Base-by-base conservation (phyloP, 495 filamentous ascomycete genomes). In the Penicillium angulare region DNA sequence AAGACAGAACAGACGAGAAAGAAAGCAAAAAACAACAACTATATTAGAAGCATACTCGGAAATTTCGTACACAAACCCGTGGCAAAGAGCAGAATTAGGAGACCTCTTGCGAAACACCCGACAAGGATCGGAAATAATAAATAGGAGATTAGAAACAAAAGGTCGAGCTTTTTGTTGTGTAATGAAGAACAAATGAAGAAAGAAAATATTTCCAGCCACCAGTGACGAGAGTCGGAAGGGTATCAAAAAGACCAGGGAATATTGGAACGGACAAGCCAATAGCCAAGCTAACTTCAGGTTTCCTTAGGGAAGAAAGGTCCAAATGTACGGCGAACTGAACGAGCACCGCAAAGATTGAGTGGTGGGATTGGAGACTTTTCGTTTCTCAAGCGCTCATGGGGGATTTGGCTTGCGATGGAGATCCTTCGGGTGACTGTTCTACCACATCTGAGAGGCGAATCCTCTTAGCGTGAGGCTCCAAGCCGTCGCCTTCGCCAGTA, bases 381-480 rank as follows among this genome's bases (percentile, higher is more conserved):
- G 31, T 23, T 33, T 31, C 20, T 51, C 66, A 71, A 54, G 65
- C 52, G 60, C 66, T 72, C 58, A 61, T 70, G 18, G 71, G 71
- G 12, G 73, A 73, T 60, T 73, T 75, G 43, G 47, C 53, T 32
- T 62, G 66, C 15, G 61, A 61, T 7, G 63, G 66, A 12, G 63
- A 61, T 40, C 58, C 51, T 43, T 61, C 61, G 22, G 63, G 56
- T 7, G 74, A 68, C 27, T 77, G 72, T 34, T 78, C 70, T 35
- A 75, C 69, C 48, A 71, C 61, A 41, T 78, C 71, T 21, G 72
- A 71, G 27, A 76, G 43, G 21, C 69, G 69, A 44, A 71, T 73
- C 47, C 70, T 62, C 56, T 79, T 79, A 8, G 75, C 63, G 13
- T 66, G 53, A n/a, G 76, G 76, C 49, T 79, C 75, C 23, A 65